These are phyloP conservation scores for Sinapis alba DNA, from an alignment of 441 rosid genomes.

Conservation along the genomic window DNA sequence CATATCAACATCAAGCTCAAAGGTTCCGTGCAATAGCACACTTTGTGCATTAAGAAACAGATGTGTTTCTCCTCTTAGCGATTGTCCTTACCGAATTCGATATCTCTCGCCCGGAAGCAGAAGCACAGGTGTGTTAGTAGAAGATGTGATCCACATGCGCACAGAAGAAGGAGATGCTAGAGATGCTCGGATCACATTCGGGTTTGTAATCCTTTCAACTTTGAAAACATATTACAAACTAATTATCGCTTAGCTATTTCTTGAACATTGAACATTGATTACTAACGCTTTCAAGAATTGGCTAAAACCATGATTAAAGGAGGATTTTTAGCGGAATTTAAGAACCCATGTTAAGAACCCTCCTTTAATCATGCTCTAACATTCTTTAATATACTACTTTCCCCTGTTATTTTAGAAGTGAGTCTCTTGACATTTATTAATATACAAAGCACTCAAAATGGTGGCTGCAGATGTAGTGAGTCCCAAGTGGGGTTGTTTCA, in stretches of 20 bases:
- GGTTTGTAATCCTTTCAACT: slow-evolving; percentile 50
- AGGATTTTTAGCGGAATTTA: no score
- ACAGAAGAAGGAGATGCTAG: slow-evolving; percentile 52
- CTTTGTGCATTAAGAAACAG: slow-evolving; percentile 44
- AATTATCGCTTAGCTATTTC: no score
- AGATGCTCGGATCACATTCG: slow-evolving; percentile 65
- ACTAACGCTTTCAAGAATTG: not conserved
- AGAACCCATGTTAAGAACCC: no score
- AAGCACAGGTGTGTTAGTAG: slow-evolving; percentile 68
- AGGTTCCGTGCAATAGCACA: slow-evolving; percentile 61
- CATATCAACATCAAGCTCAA: slow-evolving; percentile 64
- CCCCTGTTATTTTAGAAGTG: not conserved
- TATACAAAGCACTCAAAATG: not conserved
- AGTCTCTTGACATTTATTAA: not conserved
- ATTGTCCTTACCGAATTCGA: slow-evolving; percentile 63
- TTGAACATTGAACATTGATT: not conserved
- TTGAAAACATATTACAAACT: not conserved
- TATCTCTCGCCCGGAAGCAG: slow-evolving; percentile 76
- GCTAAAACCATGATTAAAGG: no score
- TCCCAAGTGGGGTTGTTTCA: slow-evolving; percentile 74
- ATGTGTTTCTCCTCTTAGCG: slow-evolving; percentile 54
- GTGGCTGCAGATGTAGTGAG: slow-evolving; percentile 69
- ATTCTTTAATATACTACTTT: not conserved
- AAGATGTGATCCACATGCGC: slow-evolving; percentile 72
- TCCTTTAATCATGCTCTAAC: no score